These are phyloP conservation scores for Cyamopsis tetragonoloba DNA, from an alignment of 306 rosid species.

Conservation along the genomic window DNA sequence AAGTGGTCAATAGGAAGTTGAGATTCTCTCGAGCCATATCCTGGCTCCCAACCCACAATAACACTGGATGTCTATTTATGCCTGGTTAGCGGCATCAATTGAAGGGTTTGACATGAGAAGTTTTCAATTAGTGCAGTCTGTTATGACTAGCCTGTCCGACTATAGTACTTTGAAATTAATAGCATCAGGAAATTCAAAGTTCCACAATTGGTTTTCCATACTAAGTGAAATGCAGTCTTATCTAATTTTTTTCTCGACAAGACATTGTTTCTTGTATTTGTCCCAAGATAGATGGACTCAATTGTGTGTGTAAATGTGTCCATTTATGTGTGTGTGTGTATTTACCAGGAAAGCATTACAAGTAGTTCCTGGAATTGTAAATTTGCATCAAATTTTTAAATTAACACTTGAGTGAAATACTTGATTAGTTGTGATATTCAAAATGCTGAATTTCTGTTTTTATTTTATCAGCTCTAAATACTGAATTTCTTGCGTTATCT, in stretches of 20 bases:
- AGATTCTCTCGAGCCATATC: background rate
- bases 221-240: background rate
- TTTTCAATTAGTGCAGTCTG: background rate
- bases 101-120: background rate
- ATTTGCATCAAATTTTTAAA: slow-evolving; percentile 15
- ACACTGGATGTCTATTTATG: background rate
- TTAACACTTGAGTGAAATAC: background rate
- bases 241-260: background rate
- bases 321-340: too few species aligned
- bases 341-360: slow-evolving; percentile 8
- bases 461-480: too few species aligned
- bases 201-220: background rate
- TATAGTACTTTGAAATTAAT: background rate
- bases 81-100: background rate
- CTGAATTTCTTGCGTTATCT: slow-evolving; percentile 15
- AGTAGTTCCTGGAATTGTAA: background rate
- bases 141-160: background rate
- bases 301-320: too few species aligned
- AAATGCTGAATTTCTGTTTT: too few species aligned
- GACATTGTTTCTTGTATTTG: background rate
- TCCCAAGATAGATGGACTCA: background rate
- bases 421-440: slow-evolving; percentile 2
- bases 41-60: background rate
- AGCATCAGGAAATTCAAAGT: background rate
- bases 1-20: background rate